Base-by-base conservation (phyloP, 2,329 filamentous ascomycete genomes). In the Aspergillus glaucus region DNA sequence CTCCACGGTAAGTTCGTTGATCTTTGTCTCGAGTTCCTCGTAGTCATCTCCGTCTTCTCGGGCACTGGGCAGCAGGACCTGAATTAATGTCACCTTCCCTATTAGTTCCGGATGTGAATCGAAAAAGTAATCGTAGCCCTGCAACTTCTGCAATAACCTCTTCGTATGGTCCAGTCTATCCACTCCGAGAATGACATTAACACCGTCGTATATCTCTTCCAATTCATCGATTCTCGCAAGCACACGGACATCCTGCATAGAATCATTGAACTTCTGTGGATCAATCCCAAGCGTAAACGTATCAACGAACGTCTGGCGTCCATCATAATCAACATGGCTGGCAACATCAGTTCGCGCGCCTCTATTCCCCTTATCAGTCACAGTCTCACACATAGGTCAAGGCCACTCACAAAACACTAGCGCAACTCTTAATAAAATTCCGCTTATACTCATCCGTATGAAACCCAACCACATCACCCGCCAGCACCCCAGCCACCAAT, bases 141-240 rank as follows among this genome's bases (percentile, higher is more conserved):
- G 87, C 4, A 95, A 76, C 67, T 95, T 95, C 70, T 95, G 89
- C 0, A 89, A 88, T n/a, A 95, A 87, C 53, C 90, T 90, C 72
- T 95, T 95, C 81, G 94, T 95, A 70, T 95, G 95, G 71, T 95
- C 90, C 45, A 95, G 79, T 32, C 90, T 85, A 67, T 95, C 90
- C 44, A 95, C 89, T 55, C 90, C 89, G 32, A 95, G 87, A 50
- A 95, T 91, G 53, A 95, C 78, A 72, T 93, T 94, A 55, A 91
- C 85, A 44, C 87, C 88, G 54, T 92, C 82, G 62, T 95, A 95
- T 68, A 92, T 92, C 62, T 84, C 82, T 59, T 84, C 80, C 3
- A 95, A 76, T 0, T 84, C 79, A 3, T 81, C 80, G 55, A 95
- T 92, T 50, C 89, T 86, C 56, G 87, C 81, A 61, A 88, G 81